phyloP scores from a whole-genome alignment of 805 yeast genomes.

The Teunomyces kruisii region DNA sequence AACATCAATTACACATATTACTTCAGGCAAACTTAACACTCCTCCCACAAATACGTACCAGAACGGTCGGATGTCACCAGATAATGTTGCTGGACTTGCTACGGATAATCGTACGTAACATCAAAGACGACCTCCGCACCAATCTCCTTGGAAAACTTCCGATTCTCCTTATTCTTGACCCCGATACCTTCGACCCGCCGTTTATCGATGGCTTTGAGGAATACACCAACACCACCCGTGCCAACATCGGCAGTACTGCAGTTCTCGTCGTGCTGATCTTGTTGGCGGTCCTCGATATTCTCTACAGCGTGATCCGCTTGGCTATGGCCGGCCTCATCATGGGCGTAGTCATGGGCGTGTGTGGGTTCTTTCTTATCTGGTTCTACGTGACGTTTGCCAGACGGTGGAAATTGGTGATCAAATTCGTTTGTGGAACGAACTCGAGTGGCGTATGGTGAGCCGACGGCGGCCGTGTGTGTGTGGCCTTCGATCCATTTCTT shows the following conservation, averaged over 20 bases:
- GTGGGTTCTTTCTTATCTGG: slow-evolving; percentile 13
- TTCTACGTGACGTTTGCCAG: slow-evolving; percentile 12
- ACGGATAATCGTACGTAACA: slow-evolving; percentile 3
- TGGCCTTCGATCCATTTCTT: too few species aligned
- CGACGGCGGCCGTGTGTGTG: too few species aligned
- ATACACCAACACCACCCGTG: not conserved
- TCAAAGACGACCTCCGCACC: slow-evolving; percentile 4
- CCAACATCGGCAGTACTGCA: not conserved
- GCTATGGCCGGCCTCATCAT: slow-evolving; percentile 12
- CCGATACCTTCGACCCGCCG: slow-evolving; percentile 27
- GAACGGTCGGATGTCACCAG: too few species aligned
- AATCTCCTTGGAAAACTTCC: not conserved
- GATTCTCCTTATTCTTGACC: slow-evolving; percentile 15
- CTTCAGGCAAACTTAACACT: too few species aligned
- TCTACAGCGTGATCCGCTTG: slow-evolving; percentile 17
- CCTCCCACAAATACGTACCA: too few species aligned
- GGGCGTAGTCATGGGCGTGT: slow-evolving; percentile 12
- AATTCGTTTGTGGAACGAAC: not conserved
- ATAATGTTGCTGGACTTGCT: not conserved
- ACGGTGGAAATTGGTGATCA: slow-evolving; percentile 13
- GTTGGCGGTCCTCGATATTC: slow-evolving; percentile 16
- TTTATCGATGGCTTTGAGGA: slow-evolving; percentile 18
- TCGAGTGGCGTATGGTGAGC: not conserved
- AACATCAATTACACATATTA: too few species aligned
- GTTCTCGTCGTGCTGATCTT: not conserved